Evolutionary conservation across 805 yeast genomes (phyloP).

Genomic region (Cyberlindnera veronae): DNA sequence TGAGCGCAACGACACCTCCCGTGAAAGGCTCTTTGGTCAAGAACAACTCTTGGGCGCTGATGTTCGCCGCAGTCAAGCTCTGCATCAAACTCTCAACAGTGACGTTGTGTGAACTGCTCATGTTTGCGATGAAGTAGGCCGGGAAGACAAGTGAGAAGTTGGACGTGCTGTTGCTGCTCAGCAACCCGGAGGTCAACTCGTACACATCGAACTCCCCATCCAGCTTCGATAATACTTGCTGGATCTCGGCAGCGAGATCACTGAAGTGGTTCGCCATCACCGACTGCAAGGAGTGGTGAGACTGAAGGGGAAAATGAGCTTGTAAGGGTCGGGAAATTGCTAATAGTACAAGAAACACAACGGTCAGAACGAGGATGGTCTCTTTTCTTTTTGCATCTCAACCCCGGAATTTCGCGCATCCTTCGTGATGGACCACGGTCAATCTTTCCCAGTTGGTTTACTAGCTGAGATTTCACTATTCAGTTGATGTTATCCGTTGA

Average conservation of each 20-base stretch:
- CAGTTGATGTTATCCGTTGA: not conserved
- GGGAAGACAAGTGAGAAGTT: slow-evolving; percentile 29
- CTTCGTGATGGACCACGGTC: too few relatives aligned
- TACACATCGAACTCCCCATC: slow-evolving; percentile 16
- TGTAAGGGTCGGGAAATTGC: too few relatives aligned
- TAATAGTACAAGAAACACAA: too few relatives aligned
- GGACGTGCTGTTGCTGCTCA: not conserved
- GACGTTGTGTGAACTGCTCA: slow-evolving; percentile 27
- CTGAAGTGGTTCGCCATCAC: too few relatives aligned
- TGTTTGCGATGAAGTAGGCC: slow-evolving; percentile 46
- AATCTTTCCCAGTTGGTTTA: too few relatives aligned
- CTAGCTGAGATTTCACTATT: too few relatives aligned
- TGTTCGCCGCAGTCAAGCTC: slow-evolving; percentile 5
- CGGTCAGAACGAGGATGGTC: too few relatives aligned
- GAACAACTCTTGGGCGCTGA: slow-evolving; percentile 2
- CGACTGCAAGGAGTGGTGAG: too few relatives aligned
- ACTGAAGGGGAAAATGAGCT: too few relatives aligned
- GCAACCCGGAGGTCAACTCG: slow-evolving; percentile 24
- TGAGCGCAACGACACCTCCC: slow-evolving; percentile 39
- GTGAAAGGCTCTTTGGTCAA: slow-evolving; percentile 33
- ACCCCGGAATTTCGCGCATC: too few relatives aligned
- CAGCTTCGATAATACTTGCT: slow-evolving; percentile 14
- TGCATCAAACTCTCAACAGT: slow-evolving; percentile 5
- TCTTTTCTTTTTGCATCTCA: too few relatives aligned
- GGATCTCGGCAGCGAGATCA: not conserved